Evolutionary conservation across 768 basidiomycete genomes (phyloP), one percentile per base, ranked within the genome.

Genomic region (Xerocomellus amylosporus): DNA sequence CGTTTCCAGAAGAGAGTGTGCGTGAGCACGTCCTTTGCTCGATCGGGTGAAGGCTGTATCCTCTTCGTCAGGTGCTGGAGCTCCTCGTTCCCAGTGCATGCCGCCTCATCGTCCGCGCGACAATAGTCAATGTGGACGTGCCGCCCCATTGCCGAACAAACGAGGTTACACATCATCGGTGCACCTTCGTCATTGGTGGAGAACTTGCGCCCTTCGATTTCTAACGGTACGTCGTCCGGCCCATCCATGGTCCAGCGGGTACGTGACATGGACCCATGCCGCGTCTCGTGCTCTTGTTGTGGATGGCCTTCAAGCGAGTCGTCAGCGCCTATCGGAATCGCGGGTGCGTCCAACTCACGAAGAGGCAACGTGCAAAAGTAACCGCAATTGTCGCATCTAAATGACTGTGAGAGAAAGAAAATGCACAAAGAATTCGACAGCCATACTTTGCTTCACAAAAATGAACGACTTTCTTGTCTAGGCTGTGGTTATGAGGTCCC

Each of bases 251-350:
- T 71, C 85, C 85, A 86, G 39, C 73, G 72, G 0, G 81, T 79
- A 51, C 70, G 74, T 0, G 81, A 79, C 83, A 85, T 85, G 2
- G 82, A 84, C 6, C 84, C 85, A 53, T 86, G 84, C 15, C 74
- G 74, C 0, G 84, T 86, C 43, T 84, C 83, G 37, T 86, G 84
- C 43, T 83, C 80, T 56, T 77, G 74, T 53, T 86, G 83, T 1
- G 80, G 53, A 52, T 86, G 85, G 0, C 79, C 84, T 86, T 40
- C 20, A 5, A 46, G 10, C 4, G 6, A 15, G 13, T 19, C 1
- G 2, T 63, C 8, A 64, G 22, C 34, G 43, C 4, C 3, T 0
- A 1, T 8, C 12, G 10, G 5, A 10, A 10, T 31, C 2, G 7
- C 4, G 4, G 12, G 2, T 24, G 8, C 17, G 1, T 26, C 37